Evolutionary conservation across 108 stramenopile genomes (phyloP).

Genomic region (Cyclotella choctawhatcheeana): DNA sequence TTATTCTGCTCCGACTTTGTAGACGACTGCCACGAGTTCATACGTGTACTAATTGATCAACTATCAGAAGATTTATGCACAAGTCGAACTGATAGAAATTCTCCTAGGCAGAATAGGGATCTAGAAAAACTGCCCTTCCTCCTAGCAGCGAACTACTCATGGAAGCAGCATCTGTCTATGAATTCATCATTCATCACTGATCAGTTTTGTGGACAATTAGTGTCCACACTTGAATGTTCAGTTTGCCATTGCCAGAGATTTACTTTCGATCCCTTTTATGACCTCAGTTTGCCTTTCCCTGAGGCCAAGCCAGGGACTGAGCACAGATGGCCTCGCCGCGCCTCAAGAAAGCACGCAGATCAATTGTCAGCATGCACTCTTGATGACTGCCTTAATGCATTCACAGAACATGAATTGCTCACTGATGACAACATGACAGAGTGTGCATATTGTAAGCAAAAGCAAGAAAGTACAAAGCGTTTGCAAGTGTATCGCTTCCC

Average conservation of each 20-base stretch:
- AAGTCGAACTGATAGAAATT: no score
- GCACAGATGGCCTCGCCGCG: background rate
- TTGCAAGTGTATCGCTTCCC: slow-evolving; percentile 13
- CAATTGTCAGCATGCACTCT: background rate
- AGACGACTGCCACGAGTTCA: slow-evolving; percentile 20
- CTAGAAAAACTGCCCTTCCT: background rate
- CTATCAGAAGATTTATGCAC: slow-evolving; percentile 4
- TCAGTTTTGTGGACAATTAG: slow-evolving; percentile 14
- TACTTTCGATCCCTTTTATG: slow-evolving; percentile 11
- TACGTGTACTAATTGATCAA: slow-evolving; percentile 13
- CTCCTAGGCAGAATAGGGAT: background rate
- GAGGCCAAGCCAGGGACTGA: background rate
- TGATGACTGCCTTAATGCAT: slow-evolving; percentile 11
- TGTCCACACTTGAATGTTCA: slow-evolving; percentile 5
- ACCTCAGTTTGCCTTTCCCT: slow-evolving; percentile 14
- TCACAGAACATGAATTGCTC: slow-evolving; percentile 8
- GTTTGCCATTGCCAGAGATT: slow-evolving; percentile 6
- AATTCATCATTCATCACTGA: slow-evolving; percentile 7
- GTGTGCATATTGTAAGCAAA: background rate
- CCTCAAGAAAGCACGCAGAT: background rate
- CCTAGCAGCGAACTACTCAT: background rate
- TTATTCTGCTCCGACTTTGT: no score
- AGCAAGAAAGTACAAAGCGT: slow-evolving; percentile 2
- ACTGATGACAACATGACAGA: slow-evolving; percentile 10
- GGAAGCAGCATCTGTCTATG: slow-evolving; percentile 9